Base-by-base conservation (phyloP, 2,329 filamentous ascomycete species). In the Aspergillus versicolor region DNA sequence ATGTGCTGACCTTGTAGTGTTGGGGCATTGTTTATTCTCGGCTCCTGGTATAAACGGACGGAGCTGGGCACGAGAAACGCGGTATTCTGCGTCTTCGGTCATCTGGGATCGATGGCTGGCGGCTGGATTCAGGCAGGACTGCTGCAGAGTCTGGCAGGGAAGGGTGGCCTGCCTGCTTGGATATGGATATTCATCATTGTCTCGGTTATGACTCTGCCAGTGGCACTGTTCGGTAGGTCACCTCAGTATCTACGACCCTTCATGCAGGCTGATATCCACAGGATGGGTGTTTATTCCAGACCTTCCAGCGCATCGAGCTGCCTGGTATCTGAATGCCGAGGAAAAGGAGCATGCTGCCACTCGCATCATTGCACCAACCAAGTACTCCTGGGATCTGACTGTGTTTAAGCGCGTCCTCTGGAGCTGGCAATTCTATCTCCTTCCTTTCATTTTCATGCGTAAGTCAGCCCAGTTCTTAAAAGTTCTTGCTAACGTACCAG, bases 361-460 rank as follows among this genome's bases (percentile, higher is more conserved):
- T 40, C 68, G 76, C 27, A 67, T 78, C 1, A 76, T 74, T 3
- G 60, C 65, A n/a, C 58, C 67, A 0, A 67, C 67, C 17, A 61
- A 67, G 32, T 57, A 66, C 22, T 57, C 64, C 3, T 70, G 68
- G 68, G 66, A 69, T 32, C 13, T 59, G 49, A 70, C 67, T 0
- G 72, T 75, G 1, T 66, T 73, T 55, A 66, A 62, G 34, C 68
- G 72, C 6, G 70, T 74, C 4, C 56, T 75, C 1, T 62, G 77
- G 5, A 78, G 75, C 61, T 79, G 77, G 77, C 77, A 79, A 47
- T 79, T 79, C 56, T 79, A 75, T 63, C 67, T 79, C 1, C 66
- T 79, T 1, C 77, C 77, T 0, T 69, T 74, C 1, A 74, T 79
- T 5, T 79, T 79, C 63, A 79, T 79, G 77, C 67, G 75, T 76